These are phyloP conservation scores for Phytopythium oedochilum DNA, from an alignment of 352 stramenopile species.

Conservation along the genomic window DNA sequence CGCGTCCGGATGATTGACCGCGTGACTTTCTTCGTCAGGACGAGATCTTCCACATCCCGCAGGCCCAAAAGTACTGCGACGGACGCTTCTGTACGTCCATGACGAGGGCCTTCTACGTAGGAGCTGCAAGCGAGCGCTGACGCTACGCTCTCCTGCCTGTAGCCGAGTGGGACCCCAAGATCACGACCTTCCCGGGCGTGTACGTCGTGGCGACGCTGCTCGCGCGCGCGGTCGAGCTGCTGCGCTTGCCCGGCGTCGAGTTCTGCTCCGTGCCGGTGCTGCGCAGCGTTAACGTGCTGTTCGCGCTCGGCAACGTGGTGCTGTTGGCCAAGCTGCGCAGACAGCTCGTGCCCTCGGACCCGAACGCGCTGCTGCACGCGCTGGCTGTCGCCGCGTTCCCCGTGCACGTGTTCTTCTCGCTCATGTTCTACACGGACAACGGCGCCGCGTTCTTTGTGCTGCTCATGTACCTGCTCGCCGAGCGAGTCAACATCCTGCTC, in stretches of 20 bases:
- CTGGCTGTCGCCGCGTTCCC: slow-evolving; percentile 74
- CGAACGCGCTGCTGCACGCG: slow-evolving; percentile 54
- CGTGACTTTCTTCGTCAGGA: slow-evolving; percentile 36
- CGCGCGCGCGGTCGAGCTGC: slow-evolving; percentile 11
- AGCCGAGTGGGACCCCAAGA: slow-evolving; percentile 90
- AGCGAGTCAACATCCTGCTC: slow-evolving; percentile 38
- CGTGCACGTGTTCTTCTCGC: slow-evolving; percentile 84
- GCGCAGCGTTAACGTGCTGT: slow-evolving; percentile 77
- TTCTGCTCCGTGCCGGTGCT: slow-evolving; percentile 66
- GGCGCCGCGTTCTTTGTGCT: slow-evolving; percentile 87
- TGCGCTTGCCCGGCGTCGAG: neutral
- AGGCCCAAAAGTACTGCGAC: slow-evolving; percentile 79
- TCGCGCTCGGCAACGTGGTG: slow-evolving; percentile 51
- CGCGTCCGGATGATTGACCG: neutral
- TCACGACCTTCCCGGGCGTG: slow-evolving; percentile 90
- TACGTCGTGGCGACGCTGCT: slow-evolving; percentile 66
- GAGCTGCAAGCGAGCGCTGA: no score
- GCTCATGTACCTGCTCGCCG: slow-evolving; percentile 69
- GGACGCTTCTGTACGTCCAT: slow-evolving; percentile 45
- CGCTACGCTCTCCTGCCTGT: no score
- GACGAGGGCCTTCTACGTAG: neutral
- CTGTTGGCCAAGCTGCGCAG: slow-evolving; percentile 46
- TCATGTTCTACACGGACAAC: slow-evolving; percentile 89
- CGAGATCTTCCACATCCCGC: slow-evolving; percentile 81
- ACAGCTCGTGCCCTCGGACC: slow-evolving; percentile 33